Base-by-base conservation (phyloP, 1,284 basidiomycete genomes). In the Somion occarium region DNA sequence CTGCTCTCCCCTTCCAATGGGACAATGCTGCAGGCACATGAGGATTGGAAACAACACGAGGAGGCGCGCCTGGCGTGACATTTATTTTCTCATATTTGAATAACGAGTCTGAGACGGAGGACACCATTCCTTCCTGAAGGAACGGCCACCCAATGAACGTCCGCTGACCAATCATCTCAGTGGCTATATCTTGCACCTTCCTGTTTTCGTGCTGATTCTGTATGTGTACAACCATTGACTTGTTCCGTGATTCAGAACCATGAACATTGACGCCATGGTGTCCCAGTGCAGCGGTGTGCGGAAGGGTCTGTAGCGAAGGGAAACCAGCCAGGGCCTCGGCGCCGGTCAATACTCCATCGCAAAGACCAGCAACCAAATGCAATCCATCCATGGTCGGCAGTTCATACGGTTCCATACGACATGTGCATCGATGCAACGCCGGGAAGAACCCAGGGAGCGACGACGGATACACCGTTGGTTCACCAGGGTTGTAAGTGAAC, bases 391-490 rank as follows among this genome's bases (percentile, higher is more conserved):
- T 76, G 0, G 85, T 92, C 0, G 97, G 97, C 7, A 99, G 77
- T 53, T 92, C 75, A 73, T 93, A 99, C 1, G 83, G 72, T 58
- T 87, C 83, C 77, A 85, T 89, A 49, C 71, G 72, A 67, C 92
- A 95, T 25, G 79, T 84, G 61, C 88, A 96, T 39, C 88, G 83
- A 52, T 84, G 72, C n/a, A 99, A 73, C 43, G 92, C 80, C 1
- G 97, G 95, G 78, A 99, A 97, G 74, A 97, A 93, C 3, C 93
- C 91, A 0, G 93, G 93, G 1, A 97, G 73, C 1, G 96, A 96
- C 0, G 94, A 96, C 0, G 93, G 89, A 65, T 94, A 98, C 26
- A 75, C 63, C 0, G 74, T 84, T 15, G 82, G 75, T 55, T 85
- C 80, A 37, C 73, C 78, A 1, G 80, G 67, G 58, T 85, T 86